Evolutionary conservation across 805 yeast species (phyloP).

Genomic region (Schizosaccharomyces pombe): DNA sequence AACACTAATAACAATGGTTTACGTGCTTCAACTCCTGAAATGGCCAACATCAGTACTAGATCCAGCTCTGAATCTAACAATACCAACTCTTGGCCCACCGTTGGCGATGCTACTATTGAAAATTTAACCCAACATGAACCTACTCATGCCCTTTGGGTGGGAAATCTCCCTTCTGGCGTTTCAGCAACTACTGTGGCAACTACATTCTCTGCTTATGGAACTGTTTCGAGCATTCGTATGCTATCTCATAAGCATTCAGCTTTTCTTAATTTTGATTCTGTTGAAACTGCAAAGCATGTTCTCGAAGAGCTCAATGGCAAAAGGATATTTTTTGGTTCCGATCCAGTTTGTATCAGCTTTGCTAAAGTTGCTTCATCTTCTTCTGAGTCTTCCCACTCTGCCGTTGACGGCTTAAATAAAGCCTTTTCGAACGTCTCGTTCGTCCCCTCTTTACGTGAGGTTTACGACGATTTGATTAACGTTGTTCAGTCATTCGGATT

Average conservation of each 20-base stretch:
- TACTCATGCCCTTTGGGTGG: conserved; percentile 51
- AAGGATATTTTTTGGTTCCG: conserved; percentile 56
- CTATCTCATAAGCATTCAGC: conserved; percentile 25
- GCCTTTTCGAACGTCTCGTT: conserved; percentile 1
- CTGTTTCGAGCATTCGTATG: conserved; percentile 35
- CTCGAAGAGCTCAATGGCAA: conserved; percentile 60
- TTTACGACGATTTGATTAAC: background rate
- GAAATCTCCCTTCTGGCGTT: conserved; percentile 46
- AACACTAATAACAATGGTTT: background rate
- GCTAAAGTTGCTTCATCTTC: conserved; percentile 31
- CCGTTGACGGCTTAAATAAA: background rate
- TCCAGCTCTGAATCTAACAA: background rate
- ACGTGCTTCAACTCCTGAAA: background rate
- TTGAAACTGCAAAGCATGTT: conserved; percentile 61
- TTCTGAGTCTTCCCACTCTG: background rate
- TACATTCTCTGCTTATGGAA: conserved; percentile 39
- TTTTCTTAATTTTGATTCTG: conserved; percentile 44
- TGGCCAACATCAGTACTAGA: background rate
- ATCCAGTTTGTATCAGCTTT: conserved; percentile 54
- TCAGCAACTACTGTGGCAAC: conserved; percentile 35
- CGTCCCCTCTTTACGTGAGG: background rate
- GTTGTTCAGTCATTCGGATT: background rate
- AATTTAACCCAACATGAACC: conserved; percentile 19
- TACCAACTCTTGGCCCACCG: background rate
- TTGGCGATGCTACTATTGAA: conserved; percentile 2